Evolutionary conservation across 2,329 filamentous ascomycete species (phyloP).

Genomic region (Penicillium psychrosexuale): DNA sequence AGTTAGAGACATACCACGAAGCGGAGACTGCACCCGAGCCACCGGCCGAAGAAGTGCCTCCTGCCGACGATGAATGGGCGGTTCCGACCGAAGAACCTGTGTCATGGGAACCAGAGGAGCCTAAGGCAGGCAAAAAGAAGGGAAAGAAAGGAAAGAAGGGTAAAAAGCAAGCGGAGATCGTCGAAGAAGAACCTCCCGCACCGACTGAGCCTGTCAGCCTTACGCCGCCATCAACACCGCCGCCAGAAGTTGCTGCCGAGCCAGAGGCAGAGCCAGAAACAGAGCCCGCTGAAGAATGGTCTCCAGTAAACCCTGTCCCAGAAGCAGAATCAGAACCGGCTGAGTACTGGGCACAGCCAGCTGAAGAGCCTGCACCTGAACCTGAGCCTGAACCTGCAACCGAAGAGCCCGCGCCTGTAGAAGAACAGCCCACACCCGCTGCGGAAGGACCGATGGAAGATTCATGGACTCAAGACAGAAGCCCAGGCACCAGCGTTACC

Average conservation of each 20-base stretch:
- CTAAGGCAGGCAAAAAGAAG: conserved; percentile 16
- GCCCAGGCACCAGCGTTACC: not conserved
- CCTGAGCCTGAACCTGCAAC: not conserved
- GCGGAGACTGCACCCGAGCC: not conserved
- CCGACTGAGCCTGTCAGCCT: conserved; percentile 19
- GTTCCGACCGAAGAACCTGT: not conserved
- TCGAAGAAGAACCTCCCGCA: conserved; percentile 24
- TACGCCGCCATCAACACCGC: conserved; percentile 41
- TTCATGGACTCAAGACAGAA: conserved; percentile 5
- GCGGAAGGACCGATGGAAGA: conserved; percentile 2
- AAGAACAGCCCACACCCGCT: not conserved
- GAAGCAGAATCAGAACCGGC: conserved; percentile 2
- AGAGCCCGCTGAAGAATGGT: conserved; percentile 7
- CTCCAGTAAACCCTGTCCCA: not conserved
- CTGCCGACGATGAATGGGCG: conserved; percentile 1
- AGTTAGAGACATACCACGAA: not conserved
- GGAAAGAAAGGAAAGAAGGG: conserved; percentile 31
- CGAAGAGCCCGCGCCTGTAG: not conserved
- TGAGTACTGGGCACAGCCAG: conserved; percentile 1
- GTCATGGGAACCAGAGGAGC: not conserved
- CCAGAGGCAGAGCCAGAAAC: conserved; percentile 7
- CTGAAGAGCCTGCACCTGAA: not conserved
- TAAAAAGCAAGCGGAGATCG: conserved; percentile 24
- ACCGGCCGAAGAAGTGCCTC: not conserved
- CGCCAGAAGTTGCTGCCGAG: conserved; percentile 18